Evolutionary conservation across 169 alveolate genomes (phyloP).

Genomic region (Plasmodium billcollinsi): DNA sequence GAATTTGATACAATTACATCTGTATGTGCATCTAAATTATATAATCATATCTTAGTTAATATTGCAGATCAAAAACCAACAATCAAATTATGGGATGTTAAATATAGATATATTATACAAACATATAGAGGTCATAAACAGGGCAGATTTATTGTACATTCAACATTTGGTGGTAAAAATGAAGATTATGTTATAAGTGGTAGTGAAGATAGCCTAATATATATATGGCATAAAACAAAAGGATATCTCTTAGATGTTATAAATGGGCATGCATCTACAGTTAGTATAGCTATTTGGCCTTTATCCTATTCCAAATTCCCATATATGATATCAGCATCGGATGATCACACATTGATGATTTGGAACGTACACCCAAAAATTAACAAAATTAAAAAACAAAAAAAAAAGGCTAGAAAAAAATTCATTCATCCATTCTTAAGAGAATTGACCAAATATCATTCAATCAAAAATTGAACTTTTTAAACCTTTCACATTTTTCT

Average conservation of each 20-base stretch:
- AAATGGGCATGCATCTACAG: slow-evolving; percentile 89
- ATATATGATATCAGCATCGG: slow-evolving; percentile 83
- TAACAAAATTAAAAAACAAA: slow-evolving; percentile 3
- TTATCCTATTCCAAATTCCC: slow-evolving; percentile 57
- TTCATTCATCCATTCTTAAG: slow-evolving; percentile 49
- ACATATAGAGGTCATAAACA: slow-evolving; percentile 90
- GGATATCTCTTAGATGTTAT: slow-evolving; percentile 86
- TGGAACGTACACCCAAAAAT: slow-evolving; percentile 79
- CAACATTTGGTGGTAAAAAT: slow-evolving; percentile 89
- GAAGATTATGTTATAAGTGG: slow-evolving; percentile 90
- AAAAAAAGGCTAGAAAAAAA: slow-evolving; percentile 20
- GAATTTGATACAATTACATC: slow-evolving; percentile 83
- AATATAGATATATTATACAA: slow-evolving; percentile 82
- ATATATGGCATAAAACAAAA: slow-evolving; percentile 89
- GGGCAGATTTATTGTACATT: slow-evolving; percentile 87
- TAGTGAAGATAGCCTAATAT: slow-evolving; percentile 90
- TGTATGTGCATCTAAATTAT: slow-evolving; percentile 77
- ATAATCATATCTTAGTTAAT: slow-evolving; percentile 84
- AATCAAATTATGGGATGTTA: slow-evolving; percentile 87
- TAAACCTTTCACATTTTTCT: no score
- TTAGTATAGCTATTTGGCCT: slow-evolving; percentile 90
- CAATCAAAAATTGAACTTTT: background rate
- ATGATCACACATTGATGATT: slow-evolving; percentile 82
- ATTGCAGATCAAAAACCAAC: slow-evolving; percentile 84
- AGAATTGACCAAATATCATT: slow-evolving; percentile 27